Base-by-base conservation (phyloP, 352 stramenopile species). In the Pythium dissotocum region DNA sequence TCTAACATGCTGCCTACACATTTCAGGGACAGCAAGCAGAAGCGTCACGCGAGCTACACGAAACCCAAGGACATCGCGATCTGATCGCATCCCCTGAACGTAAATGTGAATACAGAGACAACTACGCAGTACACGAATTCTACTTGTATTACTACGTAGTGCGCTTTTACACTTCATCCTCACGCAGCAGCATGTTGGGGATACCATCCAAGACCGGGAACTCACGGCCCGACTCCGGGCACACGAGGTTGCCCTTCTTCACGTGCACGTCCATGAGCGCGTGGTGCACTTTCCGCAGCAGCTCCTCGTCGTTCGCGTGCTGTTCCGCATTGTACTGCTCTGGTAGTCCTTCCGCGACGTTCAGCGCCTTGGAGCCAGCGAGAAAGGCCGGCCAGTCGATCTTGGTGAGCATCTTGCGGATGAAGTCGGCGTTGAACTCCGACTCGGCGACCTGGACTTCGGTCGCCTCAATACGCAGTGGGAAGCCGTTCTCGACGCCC, bases 181-280 rank as follows among this genome's bases (percentile, higher is more conserved):
- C 89, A 55, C 88, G 86, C 66, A 97, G 69, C 48, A 99, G 89
- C 96, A 99, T 99, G 82, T 99, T 99, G 8, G 97, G 96, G 75
- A 99, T 99, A 63, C 95, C 88, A 62, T 99, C 93, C 56, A 98
- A 91, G 58, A 99, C 97, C 21, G 94, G 89, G 79, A 99, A 99
- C 60, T 93, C 90, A 16, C 97, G 88, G 32, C 94, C 95, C 16
- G 97, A 98, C 82, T 99, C 94, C 14, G 97, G 97, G 71, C 98
- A 99, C 12, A 99, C 73, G 36, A 99, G 86, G 58, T 88, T 88
- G 35, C 97, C 98, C 71, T 99, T 91, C 68, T 98, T 89, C 26
- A 99, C 92, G 69, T 99, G 97, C 61, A 99, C 85, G 58, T 98
- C 94, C 67, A 98, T 61, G 55, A 98, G 75, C 51, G 89, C 88